phyloP scores from a whole-genome alignment of 148 eudicot species.

The Spergularia bocconei region DNA sequence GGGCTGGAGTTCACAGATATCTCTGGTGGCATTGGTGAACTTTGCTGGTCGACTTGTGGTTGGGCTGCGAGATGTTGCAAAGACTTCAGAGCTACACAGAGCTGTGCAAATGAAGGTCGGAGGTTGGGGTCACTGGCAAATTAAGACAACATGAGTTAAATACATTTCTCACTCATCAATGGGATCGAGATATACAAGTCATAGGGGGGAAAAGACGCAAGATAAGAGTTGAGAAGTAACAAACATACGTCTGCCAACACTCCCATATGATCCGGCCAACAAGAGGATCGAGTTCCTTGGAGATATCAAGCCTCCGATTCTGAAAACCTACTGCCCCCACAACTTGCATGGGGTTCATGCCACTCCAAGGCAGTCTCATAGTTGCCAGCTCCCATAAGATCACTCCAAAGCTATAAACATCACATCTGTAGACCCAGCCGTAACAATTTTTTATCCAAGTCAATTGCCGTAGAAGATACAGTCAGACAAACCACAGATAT shows the following conservation, averaged over 20 bases:
- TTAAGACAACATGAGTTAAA: neutral
- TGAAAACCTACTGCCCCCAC: conserved; percentile 99
- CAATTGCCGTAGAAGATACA: neutral
- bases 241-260: conserved; percentile 94
- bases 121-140: conserved; percentile 73
- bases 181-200: neutral
- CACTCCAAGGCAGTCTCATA: conserved; percentile 89
- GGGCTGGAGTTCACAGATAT: conserved; percentile 64
- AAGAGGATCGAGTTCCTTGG: conserved; percentile 89
- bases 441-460: neutral
- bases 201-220: neutral
- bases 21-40: conserved; percentile 37
- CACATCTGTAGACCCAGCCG: conserved; percentile 64
- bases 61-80: conserved; percentile 69
- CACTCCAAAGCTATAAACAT: conserved; percentile 94
- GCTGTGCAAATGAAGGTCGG: conserved; percentile 92
- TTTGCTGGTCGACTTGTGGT: conserved; percentile 51
- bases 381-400: conserved; percentile 98
- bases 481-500: neutral
- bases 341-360: conserved; percentile 99
- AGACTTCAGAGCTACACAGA: conserved; percentile 72
- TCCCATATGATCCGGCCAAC: conserved; percentile 88
- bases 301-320: conserved; percentile 85
- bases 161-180: neutral
- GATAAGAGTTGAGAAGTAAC: neutral